Percentiles rank a stretch among this genome's conserved stretches.
Conservation (phyloP, 2,329 filamentous ascomycete species). For the Claviceps sp. region DNA sequence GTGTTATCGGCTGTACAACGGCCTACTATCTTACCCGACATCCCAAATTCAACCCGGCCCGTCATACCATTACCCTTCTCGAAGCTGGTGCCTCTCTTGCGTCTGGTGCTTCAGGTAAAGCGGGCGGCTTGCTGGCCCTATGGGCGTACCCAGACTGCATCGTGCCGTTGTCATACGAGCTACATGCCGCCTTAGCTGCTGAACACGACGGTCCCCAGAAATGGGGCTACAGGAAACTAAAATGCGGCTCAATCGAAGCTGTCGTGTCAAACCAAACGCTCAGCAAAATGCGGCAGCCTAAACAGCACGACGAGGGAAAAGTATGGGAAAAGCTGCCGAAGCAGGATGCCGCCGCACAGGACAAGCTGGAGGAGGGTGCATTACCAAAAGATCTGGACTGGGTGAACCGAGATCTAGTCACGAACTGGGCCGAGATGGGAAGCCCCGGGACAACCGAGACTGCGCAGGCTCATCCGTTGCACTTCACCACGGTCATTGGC, state of each 20-base stretch:
- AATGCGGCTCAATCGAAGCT: slow-evolving; percentile 49
- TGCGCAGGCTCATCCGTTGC: slow-evolving; percentile 83
- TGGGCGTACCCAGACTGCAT: slow-evolving; percentile 85
- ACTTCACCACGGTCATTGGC: slow-evolving; percentile 79
- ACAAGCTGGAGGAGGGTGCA: slow-evolving; percentile 39
- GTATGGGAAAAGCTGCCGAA: slow-evolving; percentile 50
- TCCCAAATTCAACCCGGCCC: slow-evolving; percentile 59
- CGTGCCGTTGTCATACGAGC: slow-evolving; percentile 70
- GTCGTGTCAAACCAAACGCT: slow-evolving; percentile 23
- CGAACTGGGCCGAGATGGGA: slow-evolving; percentile 72
- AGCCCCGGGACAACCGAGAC: slow-evolving; percentile 54
- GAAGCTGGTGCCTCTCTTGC: slow-evolving; percentile 75
- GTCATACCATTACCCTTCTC: slow-evolving; percentile 70
- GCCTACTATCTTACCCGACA: slow-evolving; percentile 88
- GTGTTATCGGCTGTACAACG: slow-evolving; percentile 82
- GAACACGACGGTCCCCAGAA: slow-evolving; percentile 63
- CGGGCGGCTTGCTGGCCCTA: slow-evolving; percentile 74
- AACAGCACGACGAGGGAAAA: slow-evolving; percentile 21
- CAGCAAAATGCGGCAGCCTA: slow-evolving; percentile 14
- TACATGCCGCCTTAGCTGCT: slow-evolving; percentile 73
- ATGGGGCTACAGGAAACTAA: slow-evolving; percentile 78
- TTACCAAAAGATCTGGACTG: slow-evolving; percentile 74
- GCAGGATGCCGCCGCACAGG: slow-evolving; percentile 34
- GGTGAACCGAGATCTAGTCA: slow-evolving; percentile 55
- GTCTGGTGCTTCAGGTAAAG: slow-evolving; percentile 87